phyloP scores from a whole-genome alignment of 495 filamentous ascomycete species.

The Aspergillus saccharolyticus region DNA sequence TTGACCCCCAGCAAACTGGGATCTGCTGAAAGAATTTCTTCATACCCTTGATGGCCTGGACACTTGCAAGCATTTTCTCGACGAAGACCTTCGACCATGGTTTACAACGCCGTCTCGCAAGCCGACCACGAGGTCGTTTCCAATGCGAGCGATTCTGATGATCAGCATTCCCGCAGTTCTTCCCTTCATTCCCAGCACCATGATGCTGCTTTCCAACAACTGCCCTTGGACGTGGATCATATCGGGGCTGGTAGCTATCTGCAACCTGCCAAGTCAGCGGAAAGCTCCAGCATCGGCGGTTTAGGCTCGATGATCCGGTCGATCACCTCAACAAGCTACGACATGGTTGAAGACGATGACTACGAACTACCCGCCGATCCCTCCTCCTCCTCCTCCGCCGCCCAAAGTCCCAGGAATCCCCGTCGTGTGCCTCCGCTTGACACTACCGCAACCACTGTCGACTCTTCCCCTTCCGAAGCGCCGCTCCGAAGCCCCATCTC shows the following conservation, averaged over 20 bases:
- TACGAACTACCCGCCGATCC: conserved; percentile 33
- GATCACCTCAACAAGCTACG: conserved; percentile 40
- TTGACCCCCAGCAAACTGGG: not conserved
- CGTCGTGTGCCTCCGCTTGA: conserved; percentile 32
- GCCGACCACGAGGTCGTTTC: conserved; percentile 37
- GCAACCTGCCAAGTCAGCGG: conserved; percentile 22
- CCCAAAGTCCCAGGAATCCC: conserved; percentile 23
- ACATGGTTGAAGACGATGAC: conserved; percentile 44
- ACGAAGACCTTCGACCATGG: conserved; percentile 32
- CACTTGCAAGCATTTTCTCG: conserved; percentile 6
- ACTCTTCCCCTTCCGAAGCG: conserved; percentile 34
- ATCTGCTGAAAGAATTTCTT: not conserved
- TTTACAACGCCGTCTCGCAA: conserved; percentile 45
- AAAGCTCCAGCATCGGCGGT: conserved; percentile 22
- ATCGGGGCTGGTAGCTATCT: conserved; percentile 21
- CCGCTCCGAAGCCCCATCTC: conserved; percentile 57
- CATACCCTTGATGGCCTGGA: conserved; percentile 17
- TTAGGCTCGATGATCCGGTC: conserved; percentile 40
- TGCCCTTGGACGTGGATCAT: conserved; percentile 26
- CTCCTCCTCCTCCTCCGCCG: conserved; percentile 18
- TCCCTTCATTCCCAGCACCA: conserved; percentile 22
- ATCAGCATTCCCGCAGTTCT: conserved; percentile 22
- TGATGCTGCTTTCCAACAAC: conserved; percentile 21
- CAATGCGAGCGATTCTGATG: conserved; percentile 31
- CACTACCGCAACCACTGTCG: conserved; percentile 27